Base-by-base conservation (phyloP, 2,329 filamentous ascomycete species). In the Eutypa lata region DNA sequence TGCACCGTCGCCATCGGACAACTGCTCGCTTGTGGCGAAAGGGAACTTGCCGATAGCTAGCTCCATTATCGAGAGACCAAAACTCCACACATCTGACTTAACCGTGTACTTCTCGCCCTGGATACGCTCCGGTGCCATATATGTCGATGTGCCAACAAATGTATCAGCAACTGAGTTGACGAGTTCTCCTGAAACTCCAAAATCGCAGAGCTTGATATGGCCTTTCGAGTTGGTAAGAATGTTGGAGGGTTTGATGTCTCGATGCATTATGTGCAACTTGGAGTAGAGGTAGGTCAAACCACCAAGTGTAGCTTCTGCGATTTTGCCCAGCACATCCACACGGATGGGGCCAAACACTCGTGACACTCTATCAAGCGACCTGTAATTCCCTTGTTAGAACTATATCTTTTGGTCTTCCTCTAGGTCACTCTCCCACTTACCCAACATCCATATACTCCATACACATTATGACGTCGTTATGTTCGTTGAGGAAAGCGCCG, bases 371-470 rank as follows among this genome's bases (percentile, higher is more conserved):
- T 99, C 94, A 48, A 99, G 85, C 26, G 94, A 89, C 49, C 94
- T 97, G 69, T 57, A 53, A 48, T 56, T 42, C 19, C 8, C 14
- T 49, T 42, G 61, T 70, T 58, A 72, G 65, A 47, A 49, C 48
- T 33, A 40, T 31, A 50, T 50, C 48, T 21, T 53, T 18, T 45
- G 40, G n/a, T 19, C 38, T 35, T 42, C 18, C 31, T 43, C 37
- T 49, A 52, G 50, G 18, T 18, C 21, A 11, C 19, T 38, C 38
- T 18, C 51, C n/a, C 46, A 76, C 90, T 73, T 81, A 97, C 94
- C 94, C 94, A 69, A 93, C 91, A 73, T 99, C 94, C 91, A 96
- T 96, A 70, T 99, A 97, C 72, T 99, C 94, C 94, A 99, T 99
- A 72, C 94, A 99, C 87, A 99, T 93, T 63, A 97, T 95, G 54